Evolutionary conservation across 306 rosid species (phyloP), one percentile per base, ranked within the genome.

Genomic region (Cotoneaster glaucophyllus): DNA sequence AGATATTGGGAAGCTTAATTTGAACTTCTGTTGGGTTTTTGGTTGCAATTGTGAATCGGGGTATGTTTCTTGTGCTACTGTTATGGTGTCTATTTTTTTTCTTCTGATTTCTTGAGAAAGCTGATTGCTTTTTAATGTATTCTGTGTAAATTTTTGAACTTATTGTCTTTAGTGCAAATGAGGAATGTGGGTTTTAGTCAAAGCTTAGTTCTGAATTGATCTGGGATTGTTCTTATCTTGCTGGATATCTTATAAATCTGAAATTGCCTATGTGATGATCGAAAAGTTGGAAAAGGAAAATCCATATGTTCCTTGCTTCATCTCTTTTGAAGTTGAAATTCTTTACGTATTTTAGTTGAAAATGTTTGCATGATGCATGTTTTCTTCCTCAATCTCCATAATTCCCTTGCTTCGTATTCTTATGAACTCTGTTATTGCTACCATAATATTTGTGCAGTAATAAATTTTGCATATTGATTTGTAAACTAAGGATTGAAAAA

Each of bases 11-110:
- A 48, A 15, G 75, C 66, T 24, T 67, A 77, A 57, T 41, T 71
- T 18, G 19, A 22, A 18, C 19, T 31, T 70, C 31, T 64, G 67
- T 19, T 66, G 10, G 29, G 43, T 28, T n/a, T 70, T 71, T 74
- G 68, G 65, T 76, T 78, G 76, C 57, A 44, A 52, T 73, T 22
- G 74, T 73, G 67, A 68, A 67, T 70, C 81, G 22, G 70, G 77
- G 54, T 17, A 48, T 48, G 54, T 8, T 70, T 81, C 32, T 80
- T 82, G 15, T 50, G 17, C 54, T 15, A 15, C 19, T 48, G 17
- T 48, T 15, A 15, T 15, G 54, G 8, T 48, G 8, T 34, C 39
- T 34, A 6, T 6, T 2, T 4, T 15, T 48, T 15, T 48, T 37
- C n/a, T n/a, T 11, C 8, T 48, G 21, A 48, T 15, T 48, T 21